phyloP scores from a whole-genome alignment of 768 basidiomycete species.

The Nevesoporus exiguus region DNA sequence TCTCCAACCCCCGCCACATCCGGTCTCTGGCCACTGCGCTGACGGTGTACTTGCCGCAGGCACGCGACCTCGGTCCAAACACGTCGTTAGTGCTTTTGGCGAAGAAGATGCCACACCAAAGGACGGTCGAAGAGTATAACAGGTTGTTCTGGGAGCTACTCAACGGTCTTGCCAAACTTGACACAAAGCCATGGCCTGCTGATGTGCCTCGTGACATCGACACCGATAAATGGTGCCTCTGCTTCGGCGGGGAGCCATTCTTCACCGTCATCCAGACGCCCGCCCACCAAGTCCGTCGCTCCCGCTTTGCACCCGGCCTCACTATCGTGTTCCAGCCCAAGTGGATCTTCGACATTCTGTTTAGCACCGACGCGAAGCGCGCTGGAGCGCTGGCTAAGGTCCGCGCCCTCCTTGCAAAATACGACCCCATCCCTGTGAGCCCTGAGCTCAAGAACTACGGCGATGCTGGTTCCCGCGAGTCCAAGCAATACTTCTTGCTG shows the following conservation, averaged over 20 bases:
- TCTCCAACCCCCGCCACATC: background rate
- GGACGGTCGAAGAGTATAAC: background rate
- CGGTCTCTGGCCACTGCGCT: background rate
- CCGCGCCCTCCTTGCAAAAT: background rate
- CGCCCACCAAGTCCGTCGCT: background rate
- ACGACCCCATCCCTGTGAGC: background rate
- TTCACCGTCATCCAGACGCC: background rate
- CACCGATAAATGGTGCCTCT: background rate
- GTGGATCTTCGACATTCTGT: background rate
- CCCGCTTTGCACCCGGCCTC: background rate
- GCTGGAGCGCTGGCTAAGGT: background rate
- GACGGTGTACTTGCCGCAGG: background rate
- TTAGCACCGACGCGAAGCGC: background rate
- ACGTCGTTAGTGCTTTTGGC: background rate
- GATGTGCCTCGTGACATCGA: background rate
- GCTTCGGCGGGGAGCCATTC: background rate
- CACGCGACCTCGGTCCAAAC: background rate
- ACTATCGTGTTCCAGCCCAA: background rate
- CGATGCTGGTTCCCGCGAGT: background rate
- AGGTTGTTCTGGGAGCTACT: background rate
- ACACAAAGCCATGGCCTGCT: background rate
- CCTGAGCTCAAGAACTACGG: background rate
- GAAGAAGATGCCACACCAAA: background rate
- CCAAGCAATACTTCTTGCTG: background rate
- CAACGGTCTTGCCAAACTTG: background rate